A percentile compares a stretch with the other conserved stretches of the same genome.
phyloP scores from a whole-genome alignment of 1,284 basidiomycete species.

The Pseudozyma hubeiensis region DNA sequence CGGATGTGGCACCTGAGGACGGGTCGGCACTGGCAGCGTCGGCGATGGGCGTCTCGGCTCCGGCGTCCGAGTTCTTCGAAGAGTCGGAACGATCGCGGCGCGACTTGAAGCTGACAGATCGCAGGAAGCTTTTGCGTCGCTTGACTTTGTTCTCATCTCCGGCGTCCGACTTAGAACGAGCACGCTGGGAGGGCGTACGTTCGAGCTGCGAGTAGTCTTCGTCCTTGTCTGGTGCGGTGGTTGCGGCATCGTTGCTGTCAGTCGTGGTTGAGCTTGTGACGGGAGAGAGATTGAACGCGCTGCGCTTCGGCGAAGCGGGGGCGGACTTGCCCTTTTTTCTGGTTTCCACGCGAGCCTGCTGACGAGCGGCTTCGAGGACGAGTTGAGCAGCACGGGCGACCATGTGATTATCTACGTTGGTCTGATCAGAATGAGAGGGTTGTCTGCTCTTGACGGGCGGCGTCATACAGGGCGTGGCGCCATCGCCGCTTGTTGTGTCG shows the following conservation, averaged over 20 bases:
- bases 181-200: slow-evolving; percentile 29
- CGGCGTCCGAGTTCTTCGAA: slow-evolving; percentile 4
- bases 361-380: slow-evolving; percentile 52
- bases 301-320: slow-evolving; percentile 43
- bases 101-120: slow-evolving; percentile 25
- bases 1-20: slow-evolving; percentile 18
- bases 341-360: slow-evolving; percentile 45
- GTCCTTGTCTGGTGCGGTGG: background rate
- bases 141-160: slow-evolving; percentile 26
- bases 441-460: slow-evolving; percentile 29
- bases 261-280: slow-evolving; percentile 13
- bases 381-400: slow-evolving; percentile 49
- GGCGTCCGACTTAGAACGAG: slow-evolving; percentile 50
- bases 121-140: slow-evolving; percentile 41
- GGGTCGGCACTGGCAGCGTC: slow-evolving; percentile 14
- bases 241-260: background rate
- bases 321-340: slow-evolving; percentile 44
- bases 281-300: slow-evolving; percentile 25
- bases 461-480: slow-evolving; percentile 14
- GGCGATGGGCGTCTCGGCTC: slow-evolving; percentile 24
- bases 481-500: slow-evolving; percentile 13
- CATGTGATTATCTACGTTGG: slow-evolving; percentile 37
- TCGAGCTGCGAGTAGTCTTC: slow-evolving; percentile 5
- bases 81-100: slow-evolving; percentile 16
- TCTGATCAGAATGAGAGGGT: slow-evolving; percentile 21